Base-by-base conservation (phyloP, 306 rosid genomes). In the Arachis hypogaea region DNA sequence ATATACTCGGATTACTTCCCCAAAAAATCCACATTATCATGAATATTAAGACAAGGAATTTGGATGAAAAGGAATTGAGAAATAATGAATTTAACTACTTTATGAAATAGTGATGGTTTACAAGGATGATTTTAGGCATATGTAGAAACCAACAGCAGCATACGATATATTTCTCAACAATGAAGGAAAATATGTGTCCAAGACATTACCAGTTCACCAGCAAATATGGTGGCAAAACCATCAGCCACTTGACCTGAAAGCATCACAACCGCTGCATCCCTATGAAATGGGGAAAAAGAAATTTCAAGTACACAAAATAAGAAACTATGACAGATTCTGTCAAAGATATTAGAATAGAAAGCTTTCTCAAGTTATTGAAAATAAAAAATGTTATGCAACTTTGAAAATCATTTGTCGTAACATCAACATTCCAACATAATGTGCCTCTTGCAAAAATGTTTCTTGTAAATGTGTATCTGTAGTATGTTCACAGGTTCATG, bases 181-280 rank as follows among this genome's bases (percentile, higher is more conserved):
- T 55, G 30, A 66, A 41, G 30, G 61, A 0, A 3, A 5, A 49
- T 40, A 41, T 42, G 78, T 50, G 70, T 73, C 38, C 28, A 22
- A 22, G 45, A 73, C 38, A 33, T 33, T 88, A 93, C 98, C 98
- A 93, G 91, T 89, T 91, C 98, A 47, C 98, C 98, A 51, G 87
- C 79, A 84, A 89, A 88, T 80, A 93, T 64, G 60, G 96, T 89
- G 51, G 89, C 87, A 50, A 91, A 85, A 76, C 88, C 98, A 85
- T 93, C 97, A 72, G 98, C 98, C 68, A 93, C 82, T 78, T 93
- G 98, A 89, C 98, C 98, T 30, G 97, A 91, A 80, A 93, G 96
- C 98, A 93, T 89, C 71, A 93, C 98, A 38, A 16, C 52, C 58
- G 98, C 97, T 36, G 97, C 97, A 88, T 85, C 58, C 90, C 98